These are phyloP conservation scores for Ophiobolus disseminans DNA, from an alignment of 2,329 filamentous ascomycete species.

Conservation along the genomic window DNA sequence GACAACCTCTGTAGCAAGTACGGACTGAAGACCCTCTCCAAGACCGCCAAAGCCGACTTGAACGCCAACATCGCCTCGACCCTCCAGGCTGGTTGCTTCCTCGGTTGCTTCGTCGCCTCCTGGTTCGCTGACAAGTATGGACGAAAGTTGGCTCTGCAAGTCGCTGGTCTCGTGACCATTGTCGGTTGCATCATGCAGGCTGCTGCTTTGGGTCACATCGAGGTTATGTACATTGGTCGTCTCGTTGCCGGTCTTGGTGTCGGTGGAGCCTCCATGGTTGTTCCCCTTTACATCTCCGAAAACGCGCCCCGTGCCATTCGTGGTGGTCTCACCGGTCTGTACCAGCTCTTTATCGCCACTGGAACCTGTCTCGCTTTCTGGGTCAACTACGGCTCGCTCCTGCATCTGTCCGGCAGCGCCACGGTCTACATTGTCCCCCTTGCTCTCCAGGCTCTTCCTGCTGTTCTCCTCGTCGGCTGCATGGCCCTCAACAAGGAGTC, in stretches of 20 bases:
- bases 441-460: conserved; percentile 69
- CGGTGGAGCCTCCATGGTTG: conserved; percentile 63
- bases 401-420: conserved; percentile 56
- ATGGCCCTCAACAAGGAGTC: conserved; percentile 71
- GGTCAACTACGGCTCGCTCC: conserved; percentile 61
- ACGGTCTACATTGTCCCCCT: conserved; percentile 68
- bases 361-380: conserved; percentile 62
- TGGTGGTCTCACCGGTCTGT: conserved; percentile 66
- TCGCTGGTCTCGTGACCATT: conserved; percentile 63
- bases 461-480: conserved; percentile 64
- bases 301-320: conserved; percentile 66
- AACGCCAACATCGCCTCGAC: conserved; percentile 75
- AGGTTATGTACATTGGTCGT: conserved; percentile 71
- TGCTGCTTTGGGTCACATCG: conserved; percentile 65
- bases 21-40: conserved; percentile 53
- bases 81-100: conserved; percentile 72
- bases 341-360: conserved; percentile 64
- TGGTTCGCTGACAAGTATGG: conserved; percentile 64
- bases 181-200: conserved; percentile 71
- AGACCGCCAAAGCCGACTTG: conserved; percentile 59
- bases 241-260: conserved; percentile 63
- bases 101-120: conserved; percentile 66
- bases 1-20: conserved; percentile 56
- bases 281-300: conserved; percentile 67
- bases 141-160: conserved; percentile 62